Percentiles rank a stretch among this genome's conserved stretches.
These are phyloP conservation scores for Pistacia vera DNA, from an alignment of 345 rosid species.

Conservation along the genomic window DNA sequence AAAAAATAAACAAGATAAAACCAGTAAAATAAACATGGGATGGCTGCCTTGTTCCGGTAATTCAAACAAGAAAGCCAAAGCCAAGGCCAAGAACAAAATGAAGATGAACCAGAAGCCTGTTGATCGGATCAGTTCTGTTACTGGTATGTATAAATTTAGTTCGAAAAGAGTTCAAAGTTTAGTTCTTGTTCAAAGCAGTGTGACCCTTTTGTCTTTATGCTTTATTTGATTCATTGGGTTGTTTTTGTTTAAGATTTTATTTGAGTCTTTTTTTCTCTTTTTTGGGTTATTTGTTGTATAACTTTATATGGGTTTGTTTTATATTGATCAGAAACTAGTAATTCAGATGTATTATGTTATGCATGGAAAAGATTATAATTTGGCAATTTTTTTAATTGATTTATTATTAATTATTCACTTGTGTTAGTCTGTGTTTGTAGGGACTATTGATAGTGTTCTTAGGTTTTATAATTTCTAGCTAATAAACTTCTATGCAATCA, in stretches of 20 bases:
- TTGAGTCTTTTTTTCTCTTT: neutral
- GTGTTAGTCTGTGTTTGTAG: neutral
- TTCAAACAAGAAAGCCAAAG: conserved; percentile 40
- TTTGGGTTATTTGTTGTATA: neutral
- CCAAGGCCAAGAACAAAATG: conserved; percentile 40
- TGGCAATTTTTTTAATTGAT: neutral
- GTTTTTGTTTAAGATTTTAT: neutral
- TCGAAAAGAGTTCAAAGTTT: too few relatives aligned
- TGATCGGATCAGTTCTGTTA: conserved; percentile 39
- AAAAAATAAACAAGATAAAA: neutral
- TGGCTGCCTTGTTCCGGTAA: conserved; percentile 79
- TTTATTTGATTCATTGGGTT: neutral
- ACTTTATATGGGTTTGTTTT: conserved; percentile 4
- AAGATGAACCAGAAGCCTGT: conserved; percentile 35
- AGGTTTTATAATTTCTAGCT: neutral
- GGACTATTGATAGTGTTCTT: neutral
- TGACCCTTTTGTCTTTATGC: neutral
- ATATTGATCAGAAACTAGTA: conserved; percentile 1
- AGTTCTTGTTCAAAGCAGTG: neutral
- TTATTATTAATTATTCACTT: neutral
- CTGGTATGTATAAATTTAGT: conserved; percentile 28
- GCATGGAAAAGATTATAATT: neutral
- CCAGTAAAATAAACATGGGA: conserved; percentile 40
- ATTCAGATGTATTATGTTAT: conserved; percentile 2
- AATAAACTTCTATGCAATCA: neutral